phyloP scores from a whole-genome alignment of 169 alveolate genomes.

The Theileria orientalis region DNA sequence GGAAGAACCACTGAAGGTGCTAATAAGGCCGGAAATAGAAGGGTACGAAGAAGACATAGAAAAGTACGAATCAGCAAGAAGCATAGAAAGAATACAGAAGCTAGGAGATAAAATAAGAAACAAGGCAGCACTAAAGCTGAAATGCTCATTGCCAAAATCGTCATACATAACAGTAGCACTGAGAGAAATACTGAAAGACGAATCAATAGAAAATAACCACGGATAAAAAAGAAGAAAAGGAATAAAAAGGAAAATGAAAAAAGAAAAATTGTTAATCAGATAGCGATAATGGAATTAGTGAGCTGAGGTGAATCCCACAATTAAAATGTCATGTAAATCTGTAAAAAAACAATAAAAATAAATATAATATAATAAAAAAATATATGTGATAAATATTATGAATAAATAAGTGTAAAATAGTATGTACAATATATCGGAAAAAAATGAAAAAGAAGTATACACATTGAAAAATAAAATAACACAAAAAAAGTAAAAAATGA shows the following conservation, averaged over 20 bases:
- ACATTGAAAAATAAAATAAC: too few species aligned
- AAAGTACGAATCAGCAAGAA: neutral
- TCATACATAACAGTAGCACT: slow-evolving; percentile 59
- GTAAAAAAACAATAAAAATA: too few species aligned
- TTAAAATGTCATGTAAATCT: too few species aligned
- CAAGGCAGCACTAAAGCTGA: slow-evolving; percentile 29
- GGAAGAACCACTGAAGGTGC: slow-evolving; percentile 8
- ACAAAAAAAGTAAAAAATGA: slow-evolving; percentile 11
- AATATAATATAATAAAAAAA: too few species aligned
- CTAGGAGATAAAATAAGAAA: slow-evolving; percentile 1
- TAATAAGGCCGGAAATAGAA: slow-evolving; percentile 14
- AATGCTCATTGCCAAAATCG: slow-evolving; percentile 60
- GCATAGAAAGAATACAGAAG: neutral
- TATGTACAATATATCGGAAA: too few species aligned
- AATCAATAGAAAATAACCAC: slow-evolving; percentile 27
- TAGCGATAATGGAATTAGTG: neutral
- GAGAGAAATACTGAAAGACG: slow-evolving; percentile 50
- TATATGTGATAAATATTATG: too few species aligned
- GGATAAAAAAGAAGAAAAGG: neutral
- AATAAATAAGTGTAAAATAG: too few species aligned
- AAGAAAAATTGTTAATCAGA: neutral
- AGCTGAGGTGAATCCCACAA: neutral
- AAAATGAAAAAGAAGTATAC: too few species aligned
- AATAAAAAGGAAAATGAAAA: too few species aligned
- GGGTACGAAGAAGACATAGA: neutral